Percentiles rank a stretch among this genome's conserved stretches.
Evolutionary conservation across 331 rosid species (phyloP).

Genomic region (Rosa hybrid): DNA sequence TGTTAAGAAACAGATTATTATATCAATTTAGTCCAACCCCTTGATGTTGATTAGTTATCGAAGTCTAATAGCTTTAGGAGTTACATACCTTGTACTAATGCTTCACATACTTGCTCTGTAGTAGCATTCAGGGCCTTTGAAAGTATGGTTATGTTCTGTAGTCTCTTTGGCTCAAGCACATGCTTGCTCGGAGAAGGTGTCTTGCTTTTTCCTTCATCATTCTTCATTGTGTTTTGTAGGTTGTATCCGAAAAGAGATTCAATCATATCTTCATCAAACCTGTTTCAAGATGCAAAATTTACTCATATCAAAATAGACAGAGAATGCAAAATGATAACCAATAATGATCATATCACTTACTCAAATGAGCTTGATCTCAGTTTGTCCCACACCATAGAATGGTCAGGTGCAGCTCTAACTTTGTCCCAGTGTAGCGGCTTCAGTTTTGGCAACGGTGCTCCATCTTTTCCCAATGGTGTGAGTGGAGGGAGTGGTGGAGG

Average conservation of each 20-base stretch:
- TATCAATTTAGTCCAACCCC: neutral
- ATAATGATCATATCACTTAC: constrained; percentile 46
- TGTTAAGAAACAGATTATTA: neutral
- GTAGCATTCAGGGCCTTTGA: constrained; percentile 83
- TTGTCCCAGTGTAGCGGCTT: constrained; percentile 99
- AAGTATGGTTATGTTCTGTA: constrained; percentile 93
- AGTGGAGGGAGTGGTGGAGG: constrained; percentile 77
- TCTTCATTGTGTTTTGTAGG: constrained; percentile 65
- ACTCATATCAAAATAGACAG: neutral
- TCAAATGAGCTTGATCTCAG: constrained; percentile 93
- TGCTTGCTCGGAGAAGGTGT: constrained; percentile 93
- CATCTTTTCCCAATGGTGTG: constrained; percentile 77
- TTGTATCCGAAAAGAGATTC: constrained; percentile 97
- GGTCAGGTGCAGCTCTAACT: constrained; percentile 91
- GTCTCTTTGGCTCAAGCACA: constrained; percentile 91
- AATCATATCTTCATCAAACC: constrained; percentile 98
- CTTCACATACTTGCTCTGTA: constrained; percentile 70
- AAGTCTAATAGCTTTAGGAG: constrained; percentile 1
- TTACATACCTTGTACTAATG: constrained; percentile 73
- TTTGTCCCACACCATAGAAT: constrained; percentile 96
- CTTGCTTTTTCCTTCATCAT: constrained; percentile 79
- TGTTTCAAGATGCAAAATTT: constrained; percentile 38
- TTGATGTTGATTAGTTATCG: neutral
- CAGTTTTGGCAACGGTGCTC: constrained; percentile 70
- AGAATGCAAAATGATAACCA: neutral